Evolutionary conservation across 345 rosid genomes (phyloP).

Genomic region (Syzygium jambos): DNA sequence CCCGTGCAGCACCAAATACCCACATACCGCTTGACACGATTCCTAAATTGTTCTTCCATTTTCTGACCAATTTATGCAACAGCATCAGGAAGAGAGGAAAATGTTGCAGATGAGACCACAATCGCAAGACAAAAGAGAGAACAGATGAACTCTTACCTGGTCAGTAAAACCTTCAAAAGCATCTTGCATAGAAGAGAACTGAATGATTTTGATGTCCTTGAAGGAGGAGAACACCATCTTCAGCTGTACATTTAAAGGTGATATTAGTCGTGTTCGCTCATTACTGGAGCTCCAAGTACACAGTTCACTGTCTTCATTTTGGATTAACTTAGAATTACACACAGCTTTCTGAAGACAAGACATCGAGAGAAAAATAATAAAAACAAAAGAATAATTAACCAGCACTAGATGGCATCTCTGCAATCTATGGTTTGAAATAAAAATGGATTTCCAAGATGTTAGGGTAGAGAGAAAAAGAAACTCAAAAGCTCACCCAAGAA

Average conservation of each 20-base stretch:
- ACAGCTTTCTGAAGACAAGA: neutral
- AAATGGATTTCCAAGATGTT: neutral
- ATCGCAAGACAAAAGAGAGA: neutral
- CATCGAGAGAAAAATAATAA: neutral
- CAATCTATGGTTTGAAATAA: neutral
- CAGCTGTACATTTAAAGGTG: slow-evolving; percentile 35
- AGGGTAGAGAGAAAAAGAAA: neutral
- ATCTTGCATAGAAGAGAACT: slow-evolving; percentile 84
- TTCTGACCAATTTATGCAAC: slow-evolving; percentile 22
- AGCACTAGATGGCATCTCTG: neutral
- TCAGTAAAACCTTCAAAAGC: slow-evolving; percentile 70
- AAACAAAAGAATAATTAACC: neutral
- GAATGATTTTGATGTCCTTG: slow-evolving; percentile 70
- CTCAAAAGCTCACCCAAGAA: neutral
- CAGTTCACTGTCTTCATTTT: neutral
- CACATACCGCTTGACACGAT: slow-evolving; percentile 61
- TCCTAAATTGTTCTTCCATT: slow-evolving; percentile 66
- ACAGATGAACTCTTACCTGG: slow-evolving; percentile 39
- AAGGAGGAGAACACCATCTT: slow-evolving; percentile 57
- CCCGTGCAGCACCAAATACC: slow-evolving; percentile 97
- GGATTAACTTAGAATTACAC: neutral
- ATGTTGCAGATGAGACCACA: neutral
- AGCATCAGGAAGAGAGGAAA: neutral
- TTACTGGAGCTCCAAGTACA: neutral
- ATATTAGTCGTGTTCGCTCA: neutral